Evolutionary conservation across 192 early-diverging fungal species (phyloP).

Genomic region (Linnemannia elongata): DNA sequence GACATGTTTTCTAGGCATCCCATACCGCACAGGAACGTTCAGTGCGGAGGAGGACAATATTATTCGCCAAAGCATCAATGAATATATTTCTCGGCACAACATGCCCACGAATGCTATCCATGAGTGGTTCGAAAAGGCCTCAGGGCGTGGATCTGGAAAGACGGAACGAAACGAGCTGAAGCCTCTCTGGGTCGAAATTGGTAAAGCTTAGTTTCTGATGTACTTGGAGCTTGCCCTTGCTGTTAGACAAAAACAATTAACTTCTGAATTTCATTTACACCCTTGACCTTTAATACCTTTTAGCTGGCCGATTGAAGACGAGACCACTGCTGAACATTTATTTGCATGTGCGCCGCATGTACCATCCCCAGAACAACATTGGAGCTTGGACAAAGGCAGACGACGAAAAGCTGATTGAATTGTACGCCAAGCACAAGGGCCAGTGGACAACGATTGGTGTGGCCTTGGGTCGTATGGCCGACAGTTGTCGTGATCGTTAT

Average conservation of each 20-base stretch:
- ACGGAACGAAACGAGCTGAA: constrained; percentile 32
- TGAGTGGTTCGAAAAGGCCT: constrained; percentile 14
- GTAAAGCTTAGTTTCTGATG: constrained; percentile 16
- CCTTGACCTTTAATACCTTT: not conserved
- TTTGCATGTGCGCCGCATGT: constrained; percentile 39
- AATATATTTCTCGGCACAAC: constrained; percentile 36
- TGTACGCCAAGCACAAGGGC: constrained; percentile 31
- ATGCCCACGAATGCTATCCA: constrained; percentile 5
- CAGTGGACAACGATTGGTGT: constrained; percentile 51
- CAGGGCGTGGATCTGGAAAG: not conserved
- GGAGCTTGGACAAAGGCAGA: constrained; percentile 50
- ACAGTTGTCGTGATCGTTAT: constrained; percentile 52
- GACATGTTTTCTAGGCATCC: constrained; percentile 12
- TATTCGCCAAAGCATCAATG: constrained; percentile 25
- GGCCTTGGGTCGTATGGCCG: constrained; percentile 41
- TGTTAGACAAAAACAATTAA: not conserved
- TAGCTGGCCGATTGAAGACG: constrained; percentile 33
- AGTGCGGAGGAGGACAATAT: constrained; percentile 24
- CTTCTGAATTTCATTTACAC: not conserved
- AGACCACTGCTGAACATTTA: constrained; percentile 41
- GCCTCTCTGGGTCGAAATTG: constrained; percentile 43
- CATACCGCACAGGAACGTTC: constrained; percentile 23
- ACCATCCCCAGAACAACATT: constrained; percentile 47
- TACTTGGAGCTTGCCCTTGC: no score
- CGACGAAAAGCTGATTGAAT: constrained; percentile 34